Base-by-base conservation (phyloP, 352 stramenopile genomes). In the Halophytophthora batemanensis region DNA sequence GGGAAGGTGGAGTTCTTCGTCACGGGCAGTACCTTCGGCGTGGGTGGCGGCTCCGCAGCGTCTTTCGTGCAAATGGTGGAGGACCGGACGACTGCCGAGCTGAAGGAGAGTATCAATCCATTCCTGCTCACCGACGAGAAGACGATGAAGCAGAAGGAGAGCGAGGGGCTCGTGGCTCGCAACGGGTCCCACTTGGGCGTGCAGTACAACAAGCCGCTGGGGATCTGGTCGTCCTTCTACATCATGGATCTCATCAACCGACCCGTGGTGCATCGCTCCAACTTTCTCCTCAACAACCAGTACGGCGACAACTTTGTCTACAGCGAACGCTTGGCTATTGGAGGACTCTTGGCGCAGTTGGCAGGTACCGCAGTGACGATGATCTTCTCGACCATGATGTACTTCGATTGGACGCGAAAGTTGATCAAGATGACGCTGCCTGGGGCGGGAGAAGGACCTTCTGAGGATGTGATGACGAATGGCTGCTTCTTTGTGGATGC, bases 161-260 rank as follows among this genome's bases (percentile, higher is more conserved):
- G 12, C 0, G 19, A 50, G 13, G 33, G 45, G 2, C 34, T 72
- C 2, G 54, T 56, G 12, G 23, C 21, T 12, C 46, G 41, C 8
- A 71, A 70, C 47, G 38, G 17, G 5, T 44, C 50, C 15, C 71
- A 65, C 42, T 52, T 58, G 25, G 21, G 36, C 14, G 45, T 64
- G 22, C 41, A 42, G 21, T 58, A 91, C 17, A 61, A 74, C 28
- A 92, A 50, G 33, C 67, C 89, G 48, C 41, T 93, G 18, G 12
- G 69, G 50, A 33, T 46, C 15, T 70, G 65, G 48, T 74, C 69
- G 12, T 49, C 63, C 11, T 33, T 66, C 17, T 97, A 96, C 54
- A 53, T 94, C 51, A 85, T 89, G 50, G 64, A 77, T 0, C 37
- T 53, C n/a, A 72, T 82, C 40, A 95, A 97, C 64, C 61, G 71